Percentiles rank a stretch among this genome's conserved stretches.
phyloP scores from a whole-genome alignment of 164 flowering plant genomes.

The Aristolochia californica region DNA sequence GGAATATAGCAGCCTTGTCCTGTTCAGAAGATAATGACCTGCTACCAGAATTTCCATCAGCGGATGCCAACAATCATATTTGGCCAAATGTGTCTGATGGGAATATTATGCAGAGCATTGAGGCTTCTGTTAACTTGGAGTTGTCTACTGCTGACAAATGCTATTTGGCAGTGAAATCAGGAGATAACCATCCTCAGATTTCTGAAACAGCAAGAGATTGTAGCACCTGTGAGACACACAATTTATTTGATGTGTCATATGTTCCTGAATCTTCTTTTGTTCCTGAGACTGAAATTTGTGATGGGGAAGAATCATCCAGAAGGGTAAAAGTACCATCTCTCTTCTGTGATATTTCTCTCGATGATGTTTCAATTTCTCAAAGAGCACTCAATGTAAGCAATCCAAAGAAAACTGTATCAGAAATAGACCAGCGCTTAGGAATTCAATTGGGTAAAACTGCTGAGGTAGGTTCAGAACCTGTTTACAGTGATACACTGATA shows the following conservation, averaged over 20 bases:
- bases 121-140: constrained; percentile 3
- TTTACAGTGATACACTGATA: constrained; percentile 28
- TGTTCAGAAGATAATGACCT: constrained; percentile 48
- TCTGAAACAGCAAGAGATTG: constrained; percentile 15
- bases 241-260: constrained; percentile 42
- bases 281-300: constrained; percentile 60
- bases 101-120: not conserved
- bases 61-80: not conserved
- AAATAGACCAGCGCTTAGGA: constrained; percentile 7
- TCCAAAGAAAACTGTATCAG: constrained; percentile 11
- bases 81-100: not conserved
- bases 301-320: constrained; percentile 19
- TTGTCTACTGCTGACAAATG: constrained; percentile 12
- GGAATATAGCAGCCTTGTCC: constrained; percentile 20
- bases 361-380: constrained; percentile 14
- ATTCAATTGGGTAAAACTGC: constrained; percentile 12
- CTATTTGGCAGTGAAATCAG: constrained; percentile 13
- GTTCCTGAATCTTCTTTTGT: constrained; percentile 84
- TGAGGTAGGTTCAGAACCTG: constrained; percentile 20
- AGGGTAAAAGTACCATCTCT: constrained; percentile 14
- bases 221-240: constrained; percentile 15
- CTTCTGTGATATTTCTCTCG: constrained; percentile 15
- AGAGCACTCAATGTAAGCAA: constrained; percentile 7
- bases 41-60: not conserved
- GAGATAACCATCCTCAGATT: constrained; percentile 12